A percentile compares a stretch with the other conserved stretches of the same genome.
Evolutionary conservation across 2,329 filamentous ascomycete species (phyloP).

Genomic region (Colletotrichum cuscutae): DNA sequence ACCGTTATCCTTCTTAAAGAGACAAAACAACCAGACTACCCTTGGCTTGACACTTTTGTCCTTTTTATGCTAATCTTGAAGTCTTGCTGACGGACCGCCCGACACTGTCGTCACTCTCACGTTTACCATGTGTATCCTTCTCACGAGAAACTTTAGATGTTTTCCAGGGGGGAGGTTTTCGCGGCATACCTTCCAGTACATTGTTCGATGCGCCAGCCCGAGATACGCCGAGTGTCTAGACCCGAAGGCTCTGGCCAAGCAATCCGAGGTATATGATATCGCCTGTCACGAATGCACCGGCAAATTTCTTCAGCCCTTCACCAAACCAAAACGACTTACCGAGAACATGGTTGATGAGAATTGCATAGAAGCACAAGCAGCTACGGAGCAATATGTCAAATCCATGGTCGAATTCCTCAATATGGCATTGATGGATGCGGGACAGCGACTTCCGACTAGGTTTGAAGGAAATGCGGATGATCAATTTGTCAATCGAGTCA

Average conservation of each 20-base stretch:
- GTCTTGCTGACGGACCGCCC: neutral
- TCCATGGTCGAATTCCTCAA: constrained; percentile 6
- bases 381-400: constrained; percentile 4
- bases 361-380: neutral
- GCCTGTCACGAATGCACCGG: constrained; percentile 21
- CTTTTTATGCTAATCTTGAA: neutral
- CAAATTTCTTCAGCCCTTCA: constrained; percentile 12
- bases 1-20: neutral
- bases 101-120: neutral
- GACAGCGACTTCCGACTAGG: too few species aligned
- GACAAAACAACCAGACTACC: neutral
- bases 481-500: neutral
- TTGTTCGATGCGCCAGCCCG: constrained; percentile 30
- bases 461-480: neutral
- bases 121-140: constrained; percentile 21
- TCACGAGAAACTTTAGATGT: constrained; percentile 16
- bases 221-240: constrained; percentile 16
- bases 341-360: neutral
- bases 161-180: neutral
- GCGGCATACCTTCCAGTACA: constrained; percentile 7
- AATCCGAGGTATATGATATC: neutral
- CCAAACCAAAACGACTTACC: neutral
- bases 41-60: neutral
- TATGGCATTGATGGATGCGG: neutral
- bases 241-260: neutral